Percentiles rank a stretch among this genome's conserved stretches.
phyloP scores from a whole-genome alignment of 2,329 filamentous ascomycete genomes.

The Botryotinia globosa region DNA sequence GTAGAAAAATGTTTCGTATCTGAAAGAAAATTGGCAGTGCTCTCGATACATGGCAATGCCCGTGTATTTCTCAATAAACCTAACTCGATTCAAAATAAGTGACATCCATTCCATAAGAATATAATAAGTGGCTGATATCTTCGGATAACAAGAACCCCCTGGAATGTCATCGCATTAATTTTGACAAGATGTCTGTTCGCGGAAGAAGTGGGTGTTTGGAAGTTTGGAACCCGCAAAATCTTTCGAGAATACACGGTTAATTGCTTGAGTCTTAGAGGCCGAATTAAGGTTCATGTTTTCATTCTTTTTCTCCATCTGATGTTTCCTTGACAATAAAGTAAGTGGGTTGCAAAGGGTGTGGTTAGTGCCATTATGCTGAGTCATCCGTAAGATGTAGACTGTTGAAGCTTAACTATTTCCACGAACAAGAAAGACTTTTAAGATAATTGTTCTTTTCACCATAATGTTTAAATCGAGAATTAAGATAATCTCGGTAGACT shows the following conservation, averaged over 20 bases:
- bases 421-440: neutral
- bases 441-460: neutral
- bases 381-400: neutral
- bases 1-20: neutral
- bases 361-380: neutral
- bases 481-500: fast-evolving
- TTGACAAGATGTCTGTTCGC: neutral
- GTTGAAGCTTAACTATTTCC: neutral
- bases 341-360: neutral
- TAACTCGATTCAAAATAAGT: neutral
- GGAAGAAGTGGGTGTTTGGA: neutral
- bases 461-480: neutral
- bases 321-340: too few species aligned
- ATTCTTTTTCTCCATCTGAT: neutral
- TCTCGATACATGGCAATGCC: neutral
- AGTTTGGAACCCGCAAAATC: neutral
- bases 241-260: neutral
- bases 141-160: neutral
- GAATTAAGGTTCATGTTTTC: neutral
- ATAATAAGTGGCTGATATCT: neutral
- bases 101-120: neutral
- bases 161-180: neutral
- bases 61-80: neutral
- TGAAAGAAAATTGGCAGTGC: neutral
- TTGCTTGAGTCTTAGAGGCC: neutral